These are phyloP conservation scores for Suhomyces pyralidae DNA, from an alignment of 805 yeast species.

Conservation along the genomic window DNA sequence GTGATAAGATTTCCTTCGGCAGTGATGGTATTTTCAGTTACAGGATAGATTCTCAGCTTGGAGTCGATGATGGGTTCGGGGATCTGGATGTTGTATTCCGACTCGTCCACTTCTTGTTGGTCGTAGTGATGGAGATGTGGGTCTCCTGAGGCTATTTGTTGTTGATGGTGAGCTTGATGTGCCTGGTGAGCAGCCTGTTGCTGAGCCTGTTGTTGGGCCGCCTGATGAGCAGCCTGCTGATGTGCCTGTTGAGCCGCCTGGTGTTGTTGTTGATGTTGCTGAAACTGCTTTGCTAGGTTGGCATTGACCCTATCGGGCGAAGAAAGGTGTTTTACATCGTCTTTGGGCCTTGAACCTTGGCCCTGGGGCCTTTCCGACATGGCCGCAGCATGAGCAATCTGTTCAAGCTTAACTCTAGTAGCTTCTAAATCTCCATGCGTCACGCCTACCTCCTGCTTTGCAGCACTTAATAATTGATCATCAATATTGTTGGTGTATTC, in stretches of 20 bases:
- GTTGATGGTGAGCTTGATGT: slow-evolving; percentile 11
- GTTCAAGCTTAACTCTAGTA: slow-evolving; percentile 29
- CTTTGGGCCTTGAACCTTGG: not conserved
- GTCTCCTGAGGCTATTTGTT: slow-evolving; percentile 7
- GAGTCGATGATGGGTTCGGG: slow-evolving; percentile 45
- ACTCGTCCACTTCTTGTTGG: slow-evolving; percentile 29
- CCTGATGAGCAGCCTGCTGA: not conserved
- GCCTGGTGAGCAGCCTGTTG: not conserved
- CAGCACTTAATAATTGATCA: slow-evolving; percentile 41
- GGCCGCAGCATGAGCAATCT: slow-evolving; percentile 29
- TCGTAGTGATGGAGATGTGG: slow-evolving; percentile 12
- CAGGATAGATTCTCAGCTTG: slow-evolving; percentile 43
- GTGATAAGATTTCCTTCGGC: slow-evolving; percentile 52
- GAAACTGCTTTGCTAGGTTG: slow-evolving; percentile 4
- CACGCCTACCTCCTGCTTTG: slow-evolving; percentile 28
- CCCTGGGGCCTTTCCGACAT: slow-evolving; percentile 7
- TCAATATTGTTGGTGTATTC: slow-evolving; percentile 37
- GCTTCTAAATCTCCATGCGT: slow-evolving; percentile 7
- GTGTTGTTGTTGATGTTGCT: not conserved
- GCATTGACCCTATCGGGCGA: not conserved
- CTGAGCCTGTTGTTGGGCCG: not conserved
- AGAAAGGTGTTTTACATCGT: not conserved
- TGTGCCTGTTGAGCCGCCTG: not conserved
- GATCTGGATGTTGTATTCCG: slow-evolving; percentile 44
- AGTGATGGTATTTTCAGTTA: slow-evolving; percentile 43